Percentiles rank a stretch among this genome's conserved stretches.
Conservation (phyloP, 805 yeast genomes). For the Metschnikowia orientalis region DNA sequence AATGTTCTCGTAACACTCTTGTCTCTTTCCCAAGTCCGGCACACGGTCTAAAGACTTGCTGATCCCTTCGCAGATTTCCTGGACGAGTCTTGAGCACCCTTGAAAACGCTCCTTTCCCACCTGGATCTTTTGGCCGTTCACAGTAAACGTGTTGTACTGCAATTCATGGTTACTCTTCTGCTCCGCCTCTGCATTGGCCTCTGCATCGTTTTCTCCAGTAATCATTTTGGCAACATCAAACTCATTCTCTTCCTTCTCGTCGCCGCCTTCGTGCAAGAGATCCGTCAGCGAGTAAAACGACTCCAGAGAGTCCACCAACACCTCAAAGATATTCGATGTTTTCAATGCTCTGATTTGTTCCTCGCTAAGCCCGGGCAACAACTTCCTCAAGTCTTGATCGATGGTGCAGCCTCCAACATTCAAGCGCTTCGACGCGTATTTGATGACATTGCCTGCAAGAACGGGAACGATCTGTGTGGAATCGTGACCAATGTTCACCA, state of each 20-base stretch:
- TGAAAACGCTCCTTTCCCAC: slow-evolving; percentile 90
- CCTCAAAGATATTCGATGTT: slow-evolving; percentile 71
- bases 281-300: slow-evolving; percentile 61
- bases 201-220: slow-evolving; percentile 51
- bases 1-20: slow-evolving; percentile 80
- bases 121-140: slow-evolving; percentile 50
- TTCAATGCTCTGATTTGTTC: slow-evolving; percentile 73
- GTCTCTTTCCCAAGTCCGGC: slow-evolving; percentile 66
- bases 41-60: slow-evolving; percentile 51
- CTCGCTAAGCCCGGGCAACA: slow-evolving; percentile 54
- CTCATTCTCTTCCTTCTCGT: slow-evolving; percentile 53
- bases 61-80: slow-evolving; percentile 49
- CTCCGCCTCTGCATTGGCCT: slow-evolving; percentile 32
- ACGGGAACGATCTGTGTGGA: slow-evolving; percentile 77
- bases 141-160: slow-evolving; percentile 63
- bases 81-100: slow-evolving; percentile 64
- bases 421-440: slow-evolving; percentile 48
- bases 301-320: slow-evolving; percentile 62
- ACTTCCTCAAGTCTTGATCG: slow-evolving; percentile 46
- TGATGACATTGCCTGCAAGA: slow-evolving; percentile 62
- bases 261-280: slow-evolving; percentile 19
- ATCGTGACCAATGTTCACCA: slow-evolving; percentile 76
- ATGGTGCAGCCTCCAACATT: slow-evolving; percentile 65
- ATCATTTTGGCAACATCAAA: slow-evolving; percentile 89
- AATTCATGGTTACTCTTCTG: slow-evolving; percentile 59